These are phyloP conservation scores for Thalassiosira allenii DNA, from an alignment of 352 stramenopile genomes.

Conservation along the genomic window DNA sequence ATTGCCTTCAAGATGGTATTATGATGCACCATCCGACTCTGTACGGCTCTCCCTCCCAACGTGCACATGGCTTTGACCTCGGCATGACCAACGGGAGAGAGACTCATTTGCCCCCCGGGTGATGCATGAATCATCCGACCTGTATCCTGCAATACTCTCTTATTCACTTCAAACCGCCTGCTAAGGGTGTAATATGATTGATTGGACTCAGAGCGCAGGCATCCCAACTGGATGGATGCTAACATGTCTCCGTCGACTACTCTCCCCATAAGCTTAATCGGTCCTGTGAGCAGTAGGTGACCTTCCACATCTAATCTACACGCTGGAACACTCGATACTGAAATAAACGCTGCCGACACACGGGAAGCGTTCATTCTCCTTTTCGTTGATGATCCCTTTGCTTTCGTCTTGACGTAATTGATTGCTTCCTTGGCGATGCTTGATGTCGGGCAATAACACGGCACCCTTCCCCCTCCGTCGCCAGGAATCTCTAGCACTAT, in stretches of 20 bases:
- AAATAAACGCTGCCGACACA: background rate
- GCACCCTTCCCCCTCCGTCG: background rate
- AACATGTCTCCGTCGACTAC: slow-evolving; percentile 15
- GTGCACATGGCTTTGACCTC: background rate
- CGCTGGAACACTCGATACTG: slow-evolving; percentile 1
- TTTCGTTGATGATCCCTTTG: background rate
- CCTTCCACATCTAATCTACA: slow-evolving; percentile 10
- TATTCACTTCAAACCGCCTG: background rate
- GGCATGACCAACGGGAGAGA: background rate
- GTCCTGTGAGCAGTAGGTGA: slow-evolving; percentile 5
- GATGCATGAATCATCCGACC: background rate
- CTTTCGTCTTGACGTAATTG: background rate
- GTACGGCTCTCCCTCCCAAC: background rate
- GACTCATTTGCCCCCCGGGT: background rate
- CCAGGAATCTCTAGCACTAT: background rate
- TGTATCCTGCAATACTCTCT: background rate
- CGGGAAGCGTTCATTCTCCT: background rate
- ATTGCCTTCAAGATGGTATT: background rate
- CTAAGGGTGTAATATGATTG: slow-evolving; percentile 11
- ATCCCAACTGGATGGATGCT: slow-evolving; percentile 1
- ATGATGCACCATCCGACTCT: background rate
- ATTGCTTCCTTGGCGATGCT: background rate
- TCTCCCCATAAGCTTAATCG: slow-evolving; percentile 10
- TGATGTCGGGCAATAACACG: background rate
- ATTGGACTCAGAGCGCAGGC: background rate